Percentiles rank a stretch among this genome's conserved stretches.
These are phyloP conservation scores for Anthracocystis setariae DNA, from an alignment of 1,284 basidiomycete genomes.

Conservation along the genomic window DNA sequence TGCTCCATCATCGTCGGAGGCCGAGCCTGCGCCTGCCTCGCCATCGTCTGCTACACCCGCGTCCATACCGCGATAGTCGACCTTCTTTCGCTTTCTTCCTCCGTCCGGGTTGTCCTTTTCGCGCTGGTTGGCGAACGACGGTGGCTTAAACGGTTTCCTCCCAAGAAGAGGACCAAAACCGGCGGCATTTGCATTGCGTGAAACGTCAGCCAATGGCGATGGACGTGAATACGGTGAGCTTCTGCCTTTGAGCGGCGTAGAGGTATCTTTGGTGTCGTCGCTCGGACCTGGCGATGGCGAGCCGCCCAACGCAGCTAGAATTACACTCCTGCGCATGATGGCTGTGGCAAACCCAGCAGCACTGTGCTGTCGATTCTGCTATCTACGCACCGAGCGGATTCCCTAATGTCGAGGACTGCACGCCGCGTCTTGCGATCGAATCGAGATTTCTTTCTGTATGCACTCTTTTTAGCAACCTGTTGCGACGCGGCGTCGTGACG, in stretches of 20 bases:
- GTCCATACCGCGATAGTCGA: conserved; percentile 64
- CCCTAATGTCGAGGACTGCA: not conserved
- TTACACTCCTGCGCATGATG: conserved; percentile 41
- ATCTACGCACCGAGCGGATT: not conserved
- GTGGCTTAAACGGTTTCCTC: conserved; percentile 64
- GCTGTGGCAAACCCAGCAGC: no score
- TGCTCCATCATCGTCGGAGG: conserved; percentile 26
- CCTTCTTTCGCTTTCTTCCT: conserved; percentile 58
- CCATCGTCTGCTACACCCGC: conserved; percentile 42
- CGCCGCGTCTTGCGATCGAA: no score
- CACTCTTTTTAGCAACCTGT: not conserved
- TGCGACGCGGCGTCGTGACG: not conserved
- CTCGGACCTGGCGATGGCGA: conserved; percentile 20
- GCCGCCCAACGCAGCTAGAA: conserved; percentile 38
- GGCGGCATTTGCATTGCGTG: conserved; percentile 54
- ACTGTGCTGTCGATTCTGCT: not conserved
- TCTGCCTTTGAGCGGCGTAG: conserved; percentile 19
- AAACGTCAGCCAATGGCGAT: conserved; percentile 32
- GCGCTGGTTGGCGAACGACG: conserved; percentile 47
- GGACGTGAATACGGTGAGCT: conserved; percentile 18
- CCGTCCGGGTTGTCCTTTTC: conserved; percentile 30
- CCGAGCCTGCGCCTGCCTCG: conserved; percentile 41
- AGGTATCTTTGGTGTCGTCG: conserved; percentile 14
- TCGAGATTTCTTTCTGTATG: no score
- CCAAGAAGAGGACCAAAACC: conserved; percentile 57